A percentile compares a stretch with the other conserved stretches of the same genome.
Evolutionary conservation across 805 yeast species (phyloP).

Genomic region (Tetrapisispora taiwanensis): DNA sequence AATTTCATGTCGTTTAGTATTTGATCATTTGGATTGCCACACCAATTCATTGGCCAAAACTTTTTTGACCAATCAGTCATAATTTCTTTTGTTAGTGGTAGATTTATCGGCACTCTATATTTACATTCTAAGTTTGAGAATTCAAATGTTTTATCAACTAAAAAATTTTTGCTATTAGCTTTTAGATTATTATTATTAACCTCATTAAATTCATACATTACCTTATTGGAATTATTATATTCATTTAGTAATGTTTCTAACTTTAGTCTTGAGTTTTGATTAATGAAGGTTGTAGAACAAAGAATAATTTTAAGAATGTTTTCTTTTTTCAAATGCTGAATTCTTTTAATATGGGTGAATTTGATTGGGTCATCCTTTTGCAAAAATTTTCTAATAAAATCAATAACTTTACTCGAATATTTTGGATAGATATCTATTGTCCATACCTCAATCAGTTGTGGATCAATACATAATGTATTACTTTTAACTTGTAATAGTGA

Average conservation of each 20-base stretch:
- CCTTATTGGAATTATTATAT: neutral
- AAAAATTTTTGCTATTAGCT: neutral
- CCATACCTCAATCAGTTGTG: constrained; percentile 37
- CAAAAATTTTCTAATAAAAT: constrained; percentile 20
- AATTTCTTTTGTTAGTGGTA: constrained; percentile 65
- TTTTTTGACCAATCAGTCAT: constrained; percentile 52
- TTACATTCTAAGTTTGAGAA: constrained; percentile 14
- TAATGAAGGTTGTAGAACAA: constrained; percentile 34
- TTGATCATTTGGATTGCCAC: constrained; percentile 79
- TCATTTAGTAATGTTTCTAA: constrained; percentile 16
- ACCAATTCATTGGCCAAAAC: constrained; percentile 89
- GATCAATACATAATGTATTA: constrained; percentile 11
- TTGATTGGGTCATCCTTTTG: constrained; percentile 23
- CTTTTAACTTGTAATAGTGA: constrained; percentile 38
- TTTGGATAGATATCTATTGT: constrained; percentile 35
- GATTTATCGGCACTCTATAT: constrained; percentile 42
- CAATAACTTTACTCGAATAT: constrained; percentile 22
- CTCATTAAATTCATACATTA: no score
- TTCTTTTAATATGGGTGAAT: constrained; percentile 41
- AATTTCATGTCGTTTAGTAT: constrained; percentile 45
- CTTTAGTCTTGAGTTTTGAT: constrained; percentile 13
- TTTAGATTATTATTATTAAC: neutral
- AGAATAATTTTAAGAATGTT: constrained; percentile 29
- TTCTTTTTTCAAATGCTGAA: constrained; percentile 30
- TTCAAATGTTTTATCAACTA: constrained; percentile 4